Evolutionary conservation across 306 rosid species (phyloP).

Genomic region (Cucurbita maxima): DNA sequence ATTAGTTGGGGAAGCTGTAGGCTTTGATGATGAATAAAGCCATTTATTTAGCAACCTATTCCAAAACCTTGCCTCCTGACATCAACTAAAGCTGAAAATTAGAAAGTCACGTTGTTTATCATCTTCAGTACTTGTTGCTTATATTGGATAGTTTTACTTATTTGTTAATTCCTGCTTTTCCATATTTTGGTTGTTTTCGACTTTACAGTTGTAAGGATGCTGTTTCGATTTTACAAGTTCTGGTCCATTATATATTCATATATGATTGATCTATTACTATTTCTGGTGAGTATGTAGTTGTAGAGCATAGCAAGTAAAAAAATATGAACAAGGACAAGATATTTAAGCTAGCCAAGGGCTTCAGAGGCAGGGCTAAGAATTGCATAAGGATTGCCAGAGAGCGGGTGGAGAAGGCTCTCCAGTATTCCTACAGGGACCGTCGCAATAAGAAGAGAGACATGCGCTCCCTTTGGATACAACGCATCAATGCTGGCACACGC

Average conservation of each 20-base stretch:
- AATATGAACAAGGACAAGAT: slow-evolving; percentile 72
- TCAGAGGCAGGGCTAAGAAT: slow-evolving; percentile 93
- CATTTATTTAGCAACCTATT: not conserved
- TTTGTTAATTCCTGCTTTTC: not conserved
- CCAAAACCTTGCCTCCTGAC: not conserved
- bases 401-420: slow-evolving; percentile 97
- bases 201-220: not conserved
- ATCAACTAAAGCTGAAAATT: not conserved
- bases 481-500: slow-evolving; percentile 93
- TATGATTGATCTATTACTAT: not conserved
- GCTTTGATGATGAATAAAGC: not conserved
- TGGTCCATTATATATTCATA: not conserved
- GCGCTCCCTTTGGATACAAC: slow-evolving; percentile 91
- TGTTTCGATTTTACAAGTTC: not conserved
- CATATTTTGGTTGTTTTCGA: not conserved
- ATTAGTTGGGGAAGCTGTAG: not conserved
- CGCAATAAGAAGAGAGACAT: slow-evolving; percentile 90
- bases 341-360: slow-evolving; percentile 89
- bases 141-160: not conserved
- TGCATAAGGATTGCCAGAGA: slow-evolving; percentile 93
- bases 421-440: slow-evolving; percentile 93
- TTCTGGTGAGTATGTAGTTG: not conserved
- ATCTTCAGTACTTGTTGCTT: not conserved
- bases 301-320: slow-evolving; percentile 11
- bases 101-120: not conserved